These are phyloP conservation scores for Boehmeria nivea DNA, from an alignment of 306 rosid species.

Conservation along the genomic window DNA sequence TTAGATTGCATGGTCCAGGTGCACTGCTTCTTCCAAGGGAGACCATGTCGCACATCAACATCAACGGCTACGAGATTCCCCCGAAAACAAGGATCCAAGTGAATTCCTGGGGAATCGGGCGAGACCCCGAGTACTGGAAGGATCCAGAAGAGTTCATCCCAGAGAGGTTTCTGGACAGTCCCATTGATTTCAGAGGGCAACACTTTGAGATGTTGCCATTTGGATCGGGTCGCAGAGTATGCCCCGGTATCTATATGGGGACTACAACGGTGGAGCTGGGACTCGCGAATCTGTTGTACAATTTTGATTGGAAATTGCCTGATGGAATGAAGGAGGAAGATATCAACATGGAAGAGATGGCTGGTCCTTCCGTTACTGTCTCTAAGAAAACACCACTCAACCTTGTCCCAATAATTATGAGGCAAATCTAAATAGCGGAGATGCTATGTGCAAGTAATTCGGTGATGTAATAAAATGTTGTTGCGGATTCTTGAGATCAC, in stretches of 20 bases:
- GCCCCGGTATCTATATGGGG: slow-evolving; percentile 28
- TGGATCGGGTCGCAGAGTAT: slow-evolving; percentile 23
- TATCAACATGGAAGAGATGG: slow-evolving; percentile 37
- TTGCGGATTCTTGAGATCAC: too few species aligned
- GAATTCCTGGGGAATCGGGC: slow-evolving; percentile 37
- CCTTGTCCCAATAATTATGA: slow-evolving; percentile 28
- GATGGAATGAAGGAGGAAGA: slow-evolving; percentile 31
- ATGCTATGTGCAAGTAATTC: too few species aligned
- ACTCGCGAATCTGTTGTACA: slow-evolving; percentile 39
- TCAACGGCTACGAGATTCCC: slow-evolving; percentile 33
- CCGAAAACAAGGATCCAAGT: slow-evolving; percentile 28
- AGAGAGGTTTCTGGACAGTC: slow-evolving; percentile 4
- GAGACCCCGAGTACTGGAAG: slow-evolving; percentile 35
- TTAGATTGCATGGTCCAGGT: slow-evolving; percentile 10
- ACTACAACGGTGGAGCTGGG: slow-evolving; percentile 19
- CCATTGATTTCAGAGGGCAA: slow-evolving; percentile 11
- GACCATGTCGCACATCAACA: slow-evolving; percentile 2
- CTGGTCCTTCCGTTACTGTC: slow-evolving; percentile 22
- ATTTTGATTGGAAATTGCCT: slow-evolving; percentile 39
- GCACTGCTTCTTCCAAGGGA: slow-evolving; percentile 11
- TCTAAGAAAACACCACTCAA: slow-evolving; percentile 30
- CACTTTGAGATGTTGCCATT: slow-evolving; percentile 15
- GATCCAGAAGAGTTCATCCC: slow-evolving; percentile 34
- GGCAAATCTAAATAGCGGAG: too few species aligned
- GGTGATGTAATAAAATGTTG: too few species aligned